Evolutionary conservation across 345 rosid species (phyloP), one percentile per base, ranked within the genome.

Genomic region (Dimocarpus longan): DNA sequence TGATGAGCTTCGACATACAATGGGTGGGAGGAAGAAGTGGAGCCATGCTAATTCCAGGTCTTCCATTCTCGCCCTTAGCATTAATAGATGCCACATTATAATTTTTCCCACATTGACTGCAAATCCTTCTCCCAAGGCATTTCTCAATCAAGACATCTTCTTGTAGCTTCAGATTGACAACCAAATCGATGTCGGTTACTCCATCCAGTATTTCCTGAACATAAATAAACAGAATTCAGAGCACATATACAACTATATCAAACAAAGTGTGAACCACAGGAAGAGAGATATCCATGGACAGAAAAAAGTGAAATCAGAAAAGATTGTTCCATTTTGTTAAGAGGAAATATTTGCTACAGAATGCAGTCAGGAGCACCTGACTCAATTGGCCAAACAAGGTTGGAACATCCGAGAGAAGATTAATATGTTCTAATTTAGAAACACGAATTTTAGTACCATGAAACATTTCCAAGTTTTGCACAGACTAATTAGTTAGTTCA

Each of bases 91-190:
- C 96, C 46, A 95, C 76, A 65, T 95, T 93, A 76, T 86, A 96
- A 83, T 90, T 92, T 56, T 83, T 86, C 10, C 98, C 92, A 72
- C 99, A 96, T 73, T 94, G 90, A 74, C 91, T 80, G 76, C 99
- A 96, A 16, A 91, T 88, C 85, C 99, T 94, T 85, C 98, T 88
- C 3, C 98, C 98, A 22, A 96, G 92, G 78, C 98, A 96, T 84
- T 96, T 96, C 32, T 92, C 98, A 74, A 94, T 82, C 82, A 96
- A 84, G 63, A 91, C 97, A 75, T 89, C 97, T 77, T 94, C 94
- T 3, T 84, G 89, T 44, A 96, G 95, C 88, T 92, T 91, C 73
- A 96, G 74, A 82, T 96, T 96, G 76, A 96, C 90, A 60, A 94
- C 99, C 82, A 94, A 84, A 80, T 96, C 99, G 44, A 96, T 89